Conservation (phyloP, 495 filamentous ascomycete species). For the Penicillium subrubescens region DNA sequence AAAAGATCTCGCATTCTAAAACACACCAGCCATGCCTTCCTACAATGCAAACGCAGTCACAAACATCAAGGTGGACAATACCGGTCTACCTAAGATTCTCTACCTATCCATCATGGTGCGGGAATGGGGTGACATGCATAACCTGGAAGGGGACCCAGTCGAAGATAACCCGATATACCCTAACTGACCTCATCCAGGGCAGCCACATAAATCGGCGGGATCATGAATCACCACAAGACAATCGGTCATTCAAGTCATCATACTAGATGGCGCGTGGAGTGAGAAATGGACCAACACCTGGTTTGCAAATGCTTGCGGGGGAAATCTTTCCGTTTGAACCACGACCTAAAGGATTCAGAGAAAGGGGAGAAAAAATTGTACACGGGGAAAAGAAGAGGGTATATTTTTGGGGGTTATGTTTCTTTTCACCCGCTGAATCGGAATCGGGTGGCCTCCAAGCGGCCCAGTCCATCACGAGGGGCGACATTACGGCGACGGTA, state of each 20-base stretch:
- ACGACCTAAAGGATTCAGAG: constrained; percentile 3
- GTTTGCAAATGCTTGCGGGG: constrained; percentile 31
- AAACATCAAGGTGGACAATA: neutral
- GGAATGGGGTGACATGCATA: constrained; percentile 4
- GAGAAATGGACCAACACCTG: constrained; percentile 18
- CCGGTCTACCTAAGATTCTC: constrained; percentile 15
- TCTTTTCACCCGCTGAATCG: constrained; percentile 65
- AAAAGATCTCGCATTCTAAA: neutral
- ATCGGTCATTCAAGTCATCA: constrained; percentile 24
- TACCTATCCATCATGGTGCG: constrained; percentile 18
- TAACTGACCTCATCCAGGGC: neutral
- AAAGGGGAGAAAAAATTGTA: constrained; percentile 13
- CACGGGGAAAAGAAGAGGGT: constrained; percentile 15
- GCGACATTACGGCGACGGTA: constrained; percentile 93
- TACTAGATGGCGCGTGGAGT: constrained; percentile 26
- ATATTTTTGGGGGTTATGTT: neutral
- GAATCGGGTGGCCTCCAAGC: constrained; percentile 82
- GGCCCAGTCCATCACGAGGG: constrained; percentile 85
- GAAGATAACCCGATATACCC: neutral
- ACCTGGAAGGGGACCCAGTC: neutral
- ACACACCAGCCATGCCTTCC: neutral
- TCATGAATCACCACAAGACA: constrained; percentile 25
- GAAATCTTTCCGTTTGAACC: constrained; percentile 12
- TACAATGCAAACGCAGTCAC: neutral
- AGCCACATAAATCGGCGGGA: constrained; percentile 13